Base-by-base conservation (phyloP, 2,329 filamentous ascomycete species). In the Sporothrix schenckii region DNA sequence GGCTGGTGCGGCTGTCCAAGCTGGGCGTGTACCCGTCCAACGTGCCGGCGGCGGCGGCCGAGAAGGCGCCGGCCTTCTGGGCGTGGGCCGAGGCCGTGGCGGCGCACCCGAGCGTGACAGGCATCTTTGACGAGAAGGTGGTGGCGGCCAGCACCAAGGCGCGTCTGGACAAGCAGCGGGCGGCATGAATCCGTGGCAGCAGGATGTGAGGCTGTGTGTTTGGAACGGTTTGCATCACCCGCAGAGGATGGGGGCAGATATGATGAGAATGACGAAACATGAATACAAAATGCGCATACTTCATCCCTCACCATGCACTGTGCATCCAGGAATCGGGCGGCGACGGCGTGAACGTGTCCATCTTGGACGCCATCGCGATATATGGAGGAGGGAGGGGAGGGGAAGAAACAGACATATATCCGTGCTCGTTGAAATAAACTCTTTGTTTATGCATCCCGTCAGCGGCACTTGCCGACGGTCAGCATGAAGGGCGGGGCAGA, bases 41-140 rank as follows among this genome's bases (percentile, higher is more conserved):
- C 19, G 41, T 74, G 4, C 10, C 34, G 0, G 24, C 68, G 5
- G 11, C 16, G 7, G 79, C 89, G 68, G 80, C 81, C 69, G 77
- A 84, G 68, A 82, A 83, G 69, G 80, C 89, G 10, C 91, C 91
- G 1, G 86, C 85, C 70, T 92, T 92, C 77, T 84, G 84, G 76
- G 87, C 85, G 73, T 94, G 91, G 91, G 87, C 86, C 0, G 80
- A 87, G 71, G 85, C 83, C 1, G 85, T 90, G 2, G 78, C 84
- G 5, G 81, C 82, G 71, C 85, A 92, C 70, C 86, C 89, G 19
- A 93, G 89, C 74, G 90, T 94, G 19, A 87, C 83, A 0, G 83
- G 80, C 63, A 88, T 90, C 71, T 92, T 83, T 75, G 78, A 91
- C 69, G 88, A 88, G 79, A 78, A 84, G 72, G 73, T 49, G 0